These are phyloP conservation scores for Immersiporthe knoxdaviesiana DNA, from an alignment of 2,329 filamentous ascomycete species.

Conservation along the genomic window DNA sequence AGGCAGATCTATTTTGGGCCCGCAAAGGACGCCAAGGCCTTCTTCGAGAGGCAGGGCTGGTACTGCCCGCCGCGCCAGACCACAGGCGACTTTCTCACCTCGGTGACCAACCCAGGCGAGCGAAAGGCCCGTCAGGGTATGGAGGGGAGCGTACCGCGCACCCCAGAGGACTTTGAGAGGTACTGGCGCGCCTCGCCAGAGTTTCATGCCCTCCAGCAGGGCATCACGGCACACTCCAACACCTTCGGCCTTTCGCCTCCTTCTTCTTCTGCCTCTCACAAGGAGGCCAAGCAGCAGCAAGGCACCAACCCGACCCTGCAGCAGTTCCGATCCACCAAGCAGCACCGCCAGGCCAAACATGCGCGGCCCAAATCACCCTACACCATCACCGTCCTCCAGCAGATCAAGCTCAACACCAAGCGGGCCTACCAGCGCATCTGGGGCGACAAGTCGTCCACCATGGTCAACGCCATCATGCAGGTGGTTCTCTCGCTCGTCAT, in stretches of 20 bases:
- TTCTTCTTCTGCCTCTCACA: too few species aligned
- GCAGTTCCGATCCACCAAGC: conserved; percentile 51
- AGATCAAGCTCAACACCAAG: conserved; percentile 55
- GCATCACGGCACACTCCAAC: conserved; percentile 40
- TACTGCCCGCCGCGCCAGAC: conserved; percentile 68
- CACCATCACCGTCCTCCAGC: conserved; percentile 58
- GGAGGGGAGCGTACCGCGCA: conserved; percentile 65
- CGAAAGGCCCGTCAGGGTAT: conserved; percentile 59
- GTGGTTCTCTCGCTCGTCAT: conserved; percentile 63
- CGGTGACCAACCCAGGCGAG: conserved; percentile 67
- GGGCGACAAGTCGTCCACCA: conserved; percentile 54
- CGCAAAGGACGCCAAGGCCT: conserved; percentile 59
- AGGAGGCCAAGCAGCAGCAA: too few species aligned
- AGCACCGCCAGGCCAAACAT: conserved; percentile 55
- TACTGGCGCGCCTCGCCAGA: conserved; percentile 52
- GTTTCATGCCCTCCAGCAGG: conserved; percentile 44
- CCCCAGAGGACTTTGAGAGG: conserved; percentile 68
- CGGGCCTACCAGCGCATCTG: conserved; percentile 56
- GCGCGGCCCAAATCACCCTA: conserved; percentile 60
- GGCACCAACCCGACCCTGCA: conserved; percentile 3
- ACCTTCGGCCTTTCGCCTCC: conserved; percentile 40
- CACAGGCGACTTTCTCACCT: conserved; percentile 71
- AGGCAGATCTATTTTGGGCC: conserved; percentile 77
- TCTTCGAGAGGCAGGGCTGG: conserved; percentile 72
- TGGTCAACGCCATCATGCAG: conserved; percentile 50